A percentile compares a stretch with the other conserved stretches of the same genome.
Evolutionary conservation across 768 basidiomycete genomes (phyloP).

Genomic region (Erythrobasidium yunnanense): DNA sequence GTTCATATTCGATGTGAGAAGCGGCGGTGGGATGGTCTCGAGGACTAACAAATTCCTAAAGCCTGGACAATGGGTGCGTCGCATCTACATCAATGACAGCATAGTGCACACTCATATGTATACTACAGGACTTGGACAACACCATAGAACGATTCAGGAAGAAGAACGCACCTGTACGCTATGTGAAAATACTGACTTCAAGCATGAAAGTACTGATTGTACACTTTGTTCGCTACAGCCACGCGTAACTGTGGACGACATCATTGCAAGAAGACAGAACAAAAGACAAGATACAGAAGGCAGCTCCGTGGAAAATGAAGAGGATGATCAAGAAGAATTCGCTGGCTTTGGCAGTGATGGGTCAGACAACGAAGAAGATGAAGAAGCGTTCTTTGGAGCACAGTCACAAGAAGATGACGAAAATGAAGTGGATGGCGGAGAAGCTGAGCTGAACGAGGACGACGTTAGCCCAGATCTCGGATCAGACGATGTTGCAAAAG

Average conservation of each 20-base stretch:
- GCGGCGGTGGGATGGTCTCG: too few relatives aligned
- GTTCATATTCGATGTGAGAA: constrained; percentile 37
- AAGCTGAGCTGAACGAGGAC: constrained; percentile 33
- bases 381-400: constrained; percentile 29
- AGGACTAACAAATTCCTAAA: too few relatives aligned
- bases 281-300: neutral
- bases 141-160: constrained; percentile 7
- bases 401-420: constrained; percentile 26
- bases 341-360: neutral
- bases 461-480: constrained; percentile 33
- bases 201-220: too few relatives aligned
- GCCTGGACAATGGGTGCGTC: too few relatives aligned
- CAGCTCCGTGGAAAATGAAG: constrained; percentile 40
- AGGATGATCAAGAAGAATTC: neutral
- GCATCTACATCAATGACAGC: too few relatives aligned
- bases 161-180: constrained; percentile 16
- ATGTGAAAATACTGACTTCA: too few relatives aligned
- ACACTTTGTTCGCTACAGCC: too few relatives aligned
- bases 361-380: constrained; percentile 26
- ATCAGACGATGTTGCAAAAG: constrained; percentile 38
- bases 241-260: constrained; percentile 14
- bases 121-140: constrained; percentile 1
- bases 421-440: constrained; percentile 12
- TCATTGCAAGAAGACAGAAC: constrained; percentile 5
- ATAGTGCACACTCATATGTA: neutral